Conservation (phyloP, 2,329 filamentous ascomycete species). For the Scedosporium dehoogii region DNA sequence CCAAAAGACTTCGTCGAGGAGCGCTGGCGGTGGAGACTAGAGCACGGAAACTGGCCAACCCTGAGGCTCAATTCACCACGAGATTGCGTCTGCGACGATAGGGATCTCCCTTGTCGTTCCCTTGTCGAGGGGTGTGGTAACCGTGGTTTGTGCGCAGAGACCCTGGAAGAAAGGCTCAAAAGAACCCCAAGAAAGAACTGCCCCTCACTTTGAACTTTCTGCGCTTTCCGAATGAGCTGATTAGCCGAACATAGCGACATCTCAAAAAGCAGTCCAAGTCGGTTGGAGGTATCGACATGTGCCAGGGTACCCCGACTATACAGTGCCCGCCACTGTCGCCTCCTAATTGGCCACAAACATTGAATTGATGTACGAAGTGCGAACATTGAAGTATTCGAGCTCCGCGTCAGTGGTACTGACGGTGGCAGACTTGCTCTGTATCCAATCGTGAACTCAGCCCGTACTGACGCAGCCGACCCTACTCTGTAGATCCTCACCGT, state of each 20-base stretch:
- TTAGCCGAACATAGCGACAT: conserved; percentile 1
- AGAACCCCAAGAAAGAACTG: not conserved
- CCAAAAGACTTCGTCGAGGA: not conserved
- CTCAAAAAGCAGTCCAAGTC: no score
- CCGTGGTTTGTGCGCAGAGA: not conserved
- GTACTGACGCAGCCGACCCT: no score
- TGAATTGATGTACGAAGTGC: no score
- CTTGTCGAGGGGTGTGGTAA: not conserved
- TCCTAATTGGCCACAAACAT: not conserved
- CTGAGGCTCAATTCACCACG: not conserved
- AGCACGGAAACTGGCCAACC: not conserved
- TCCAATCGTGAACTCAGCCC: no score
- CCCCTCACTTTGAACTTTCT: not conserved
- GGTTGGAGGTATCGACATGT: not conserved
- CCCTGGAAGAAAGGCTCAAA: not conserved
- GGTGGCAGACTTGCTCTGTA: no score
- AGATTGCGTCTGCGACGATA: not conserved
- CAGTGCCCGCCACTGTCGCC: not conserved
- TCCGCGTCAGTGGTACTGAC: no score
- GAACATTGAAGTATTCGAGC: no score
- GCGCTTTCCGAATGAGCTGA: not conserved
- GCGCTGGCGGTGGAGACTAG: no score
- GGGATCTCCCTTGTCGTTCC: not conserved
- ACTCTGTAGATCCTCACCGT: no score
- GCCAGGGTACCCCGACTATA: not conserved